These are phyloP conservation scores for Rhizopus sp. DNA, from an alignment of 371 early-diverging fungal genomes.

Conservation along the genomic window DNA sequence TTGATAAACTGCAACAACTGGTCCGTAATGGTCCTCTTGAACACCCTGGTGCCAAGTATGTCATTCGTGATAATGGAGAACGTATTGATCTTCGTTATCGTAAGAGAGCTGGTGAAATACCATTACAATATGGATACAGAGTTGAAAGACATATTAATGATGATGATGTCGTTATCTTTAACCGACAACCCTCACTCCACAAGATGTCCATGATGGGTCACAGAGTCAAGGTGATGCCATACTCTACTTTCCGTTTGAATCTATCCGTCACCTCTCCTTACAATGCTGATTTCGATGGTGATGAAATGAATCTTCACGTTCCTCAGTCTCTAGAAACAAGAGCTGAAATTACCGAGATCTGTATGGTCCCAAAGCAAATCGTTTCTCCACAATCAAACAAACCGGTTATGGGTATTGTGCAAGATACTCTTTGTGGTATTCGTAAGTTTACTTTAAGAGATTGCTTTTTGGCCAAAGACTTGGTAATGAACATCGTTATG, in stretches of 20 bases:
- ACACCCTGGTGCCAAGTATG: conserved; percentile 99
- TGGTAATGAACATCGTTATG: conserved; percentile 96
- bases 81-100: conserved; percentile 96
- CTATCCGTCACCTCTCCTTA: conserved; percentile 99
- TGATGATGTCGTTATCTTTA: conserved; percentile 99
- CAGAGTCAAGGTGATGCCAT: conserved; percentile 97
- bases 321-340: conserved; percentile 97
- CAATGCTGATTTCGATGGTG: conserved; percentile 99
- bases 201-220: conserved; percentile 99
- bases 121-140: conserved; percentile 91
- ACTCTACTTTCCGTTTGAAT: conserved; percentile 99
- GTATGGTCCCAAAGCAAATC: conserved; percentile 98
- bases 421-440: conserved; percentile 98
- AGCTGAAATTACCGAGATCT: conserved; percentile 95
- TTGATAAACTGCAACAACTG: conserved; percentile 84
- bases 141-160: conserved; percentile 98
- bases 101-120: conserved; percentile 87
- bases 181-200: conserved; percentile 99
- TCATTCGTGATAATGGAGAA: conserved; percentile 96
- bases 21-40: conserved; percentile 96
- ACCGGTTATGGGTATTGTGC: conserved; percentile 99
- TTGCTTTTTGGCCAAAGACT: conserved; percentile 86
- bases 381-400: conserved; percentile 98
- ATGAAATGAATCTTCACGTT: conserved; percentile 99
- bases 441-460: conserved; percentile 97